Base-by-base conservation (phyloP, 257 asterid species). In the Fraxinus excelsior region DNA sequence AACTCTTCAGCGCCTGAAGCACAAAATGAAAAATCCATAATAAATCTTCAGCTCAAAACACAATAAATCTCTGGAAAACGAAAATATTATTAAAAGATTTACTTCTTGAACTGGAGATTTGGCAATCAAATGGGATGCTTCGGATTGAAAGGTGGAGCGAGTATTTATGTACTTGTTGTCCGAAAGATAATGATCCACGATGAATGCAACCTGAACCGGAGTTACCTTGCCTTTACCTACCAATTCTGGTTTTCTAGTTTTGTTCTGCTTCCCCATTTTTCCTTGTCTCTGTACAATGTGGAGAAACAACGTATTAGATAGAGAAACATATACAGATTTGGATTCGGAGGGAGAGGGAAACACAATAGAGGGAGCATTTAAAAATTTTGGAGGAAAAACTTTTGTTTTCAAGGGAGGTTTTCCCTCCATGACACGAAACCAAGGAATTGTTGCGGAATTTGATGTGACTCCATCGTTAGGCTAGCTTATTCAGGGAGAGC, bases 141-240 rank as follows among this genome's bases (percentile, higher is more conserved):
- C 99, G 37, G 92, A 88, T 16, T 96, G 93, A 76, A 95, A 95
- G 65, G 79, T 71, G 76, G 91, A 76, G 51, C 97, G 91, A 7
- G 97, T 80, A n/a, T 81, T 84, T 34, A 80, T 38, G 72, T 69
- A 91, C 28, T 56, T 70, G 80, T 88, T 95, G 85, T 95, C 98
- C 35, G 84, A 80, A 66, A 95, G 96, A 80, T 95, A 95, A 0
- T 98, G 96, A 19, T 95, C 98, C n/a, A 95, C 99, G 78, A 95
- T 86, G 90, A 93, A 95, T 0, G 98, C 99, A 0, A 93, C 74
- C 86, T 95, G 98, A 21, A 90, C 89, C 1, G 97, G 94, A 3
- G 96, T 91, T 4, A 95, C 91, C 46, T 93, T 90, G 58, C 99
- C 99, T 78, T 90, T 93, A 10, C 98, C 99, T 0, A 95, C 72